Evolutionary conservation across 73 alveolate genomes (phyloP).

Genomic region (Paraurostyla sp.): DNA sequence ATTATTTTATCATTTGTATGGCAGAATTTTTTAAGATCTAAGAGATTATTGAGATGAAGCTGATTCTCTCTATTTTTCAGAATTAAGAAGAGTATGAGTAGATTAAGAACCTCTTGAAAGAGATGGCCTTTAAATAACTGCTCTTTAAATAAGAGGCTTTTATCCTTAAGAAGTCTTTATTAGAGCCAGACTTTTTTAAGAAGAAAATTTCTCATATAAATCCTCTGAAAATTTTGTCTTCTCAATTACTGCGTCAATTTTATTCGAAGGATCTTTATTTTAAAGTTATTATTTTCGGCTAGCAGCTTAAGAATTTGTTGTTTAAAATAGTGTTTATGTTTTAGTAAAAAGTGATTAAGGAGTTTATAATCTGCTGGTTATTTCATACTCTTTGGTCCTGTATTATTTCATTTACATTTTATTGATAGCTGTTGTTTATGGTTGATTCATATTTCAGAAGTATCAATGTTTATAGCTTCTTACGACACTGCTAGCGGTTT

Average conservation of each 20-base stretch:
- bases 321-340: not conserved
- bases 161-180: no score
- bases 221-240: no score
- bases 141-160: no score
- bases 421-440: not conserved
- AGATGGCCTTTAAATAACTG: no score
- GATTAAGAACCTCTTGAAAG: no score
- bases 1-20: no score
- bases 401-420: not conserved
- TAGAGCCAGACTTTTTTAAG: no score
- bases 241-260: no score
- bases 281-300: not conserved
- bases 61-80: no score
- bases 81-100: no score
- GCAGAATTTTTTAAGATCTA: no score
- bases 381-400: not conserved
- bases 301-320: not conserved
- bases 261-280: not conserved
- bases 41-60: not conserved
- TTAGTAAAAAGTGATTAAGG: not conserved
- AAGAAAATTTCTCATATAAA: no score
- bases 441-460: constrained; percentile 17
- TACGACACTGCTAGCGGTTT: constrained; percentile 35
- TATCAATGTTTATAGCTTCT: constrained; percentile 31
- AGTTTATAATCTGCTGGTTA: not conserved